Percentiles rank a stretch among this genome's conserved stretches.
These are phyloP conservation scores for Podospora pseudoanserina DNA, from an alignment of 495 filamentous ascomycete genomes.

Conservation along the genomic window DNA sequence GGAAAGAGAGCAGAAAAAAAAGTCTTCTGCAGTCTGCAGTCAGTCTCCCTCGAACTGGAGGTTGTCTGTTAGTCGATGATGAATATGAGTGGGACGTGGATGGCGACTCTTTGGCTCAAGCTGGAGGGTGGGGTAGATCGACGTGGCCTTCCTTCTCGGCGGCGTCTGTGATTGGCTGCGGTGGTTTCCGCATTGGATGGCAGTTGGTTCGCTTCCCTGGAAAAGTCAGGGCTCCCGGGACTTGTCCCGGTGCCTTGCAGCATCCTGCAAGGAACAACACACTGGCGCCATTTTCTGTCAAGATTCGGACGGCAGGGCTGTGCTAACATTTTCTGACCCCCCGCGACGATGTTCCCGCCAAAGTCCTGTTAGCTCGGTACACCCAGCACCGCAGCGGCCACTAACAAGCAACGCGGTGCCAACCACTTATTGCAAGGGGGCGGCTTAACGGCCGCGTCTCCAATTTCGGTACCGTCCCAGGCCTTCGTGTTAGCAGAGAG, in stretches of 20 bases:
- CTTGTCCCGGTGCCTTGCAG: conserved; percentile 25
- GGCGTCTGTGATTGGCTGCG: conserved; percentile 15
- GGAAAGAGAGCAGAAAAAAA: not conserved
- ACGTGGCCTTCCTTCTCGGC: conserved; percentile 11
- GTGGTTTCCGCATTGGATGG: conserved; percentile 17
- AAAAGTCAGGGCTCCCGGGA: conserved; percentile 15
- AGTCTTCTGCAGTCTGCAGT: not conserved
- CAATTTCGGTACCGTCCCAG: conserved; percentile 6
- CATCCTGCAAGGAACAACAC: conserved; percentile 23
- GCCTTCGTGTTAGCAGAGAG: not conserved
- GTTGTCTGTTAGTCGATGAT: not conserved
- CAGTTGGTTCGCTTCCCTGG: conserved; percentile 24
- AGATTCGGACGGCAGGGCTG: conserved; percentile 8
- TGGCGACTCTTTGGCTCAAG: conserved; percentile 9
- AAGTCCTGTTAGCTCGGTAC: conserved; percentile 21
- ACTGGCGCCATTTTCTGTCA: conserved; percentile 17
- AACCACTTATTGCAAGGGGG: not conserved
- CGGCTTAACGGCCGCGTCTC: not conserved
- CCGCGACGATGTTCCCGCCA: not conserved
- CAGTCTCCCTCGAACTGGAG: not conserved
- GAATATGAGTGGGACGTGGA: conserved; percentile 4
- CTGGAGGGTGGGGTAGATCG: conserved; percentile 13
- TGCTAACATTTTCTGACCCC: conserved; percentile 10
- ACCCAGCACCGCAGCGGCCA: not conserved
- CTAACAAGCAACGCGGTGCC: not conserved